These are phyloP conservation scores for Paraglomus brasilianum DNA, from an alignment of 192 early-diverging fungal species.

Conservation along the genomic window DNA sequence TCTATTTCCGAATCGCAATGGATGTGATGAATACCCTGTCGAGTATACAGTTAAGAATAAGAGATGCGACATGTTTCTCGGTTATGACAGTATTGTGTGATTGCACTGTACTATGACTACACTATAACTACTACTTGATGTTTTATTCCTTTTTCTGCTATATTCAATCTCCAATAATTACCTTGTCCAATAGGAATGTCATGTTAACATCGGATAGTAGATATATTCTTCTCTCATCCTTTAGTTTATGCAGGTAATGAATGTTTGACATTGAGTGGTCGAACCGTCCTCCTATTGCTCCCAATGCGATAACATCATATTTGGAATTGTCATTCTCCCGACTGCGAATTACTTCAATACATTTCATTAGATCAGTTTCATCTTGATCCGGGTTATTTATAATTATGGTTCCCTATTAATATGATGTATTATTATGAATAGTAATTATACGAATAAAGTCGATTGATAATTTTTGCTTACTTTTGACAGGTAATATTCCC, in stretches of 20 bases:
- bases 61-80: not conserved
- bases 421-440: not conserved
- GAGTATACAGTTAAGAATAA: slow-evolving; percentile 8
- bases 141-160: not conserved
- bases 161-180: slow-evolving; percentile 34
- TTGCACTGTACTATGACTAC: not conserved
- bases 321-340: not conserved
- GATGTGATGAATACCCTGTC: slow-evolving; percentile 67
- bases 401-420: slow-evolving; percentile 56
- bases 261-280: slow-evolving; percentile 87
- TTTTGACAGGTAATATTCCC: slow-evolving; percentile 62
- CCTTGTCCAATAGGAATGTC: slow-evolving; percentile 64
- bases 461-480: slow-evolving; percentile 31
- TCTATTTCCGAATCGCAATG: slow-evolving; percentile 60
- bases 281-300: slow-evolving; percentile 83
- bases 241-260: slow-evolving; percentile 64
- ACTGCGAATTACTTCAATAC: slow-evolving; percentile 51
- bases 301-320: slow-evolving; percentile 70
- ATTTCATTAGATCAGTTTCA: slow-evolving; percentile 91
- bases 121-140: slow-evolving; percentile 9
- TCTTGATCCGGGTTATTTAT: slow-evolving; percentile 47
- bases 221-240: slow-evolving; percentile 58
- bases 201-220: slow-evolving; percentile 75
- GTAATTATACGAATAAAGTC: not conserved
- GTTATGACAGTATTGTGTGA: not conserved